Percentiles rank a stretch among this genome's conserved stretches.
These are phyloP conservation scores for Pyrus bretschneideri DNA, from an alignment of 306 rosid genomes.

Conservation along the genomic window DNA sequence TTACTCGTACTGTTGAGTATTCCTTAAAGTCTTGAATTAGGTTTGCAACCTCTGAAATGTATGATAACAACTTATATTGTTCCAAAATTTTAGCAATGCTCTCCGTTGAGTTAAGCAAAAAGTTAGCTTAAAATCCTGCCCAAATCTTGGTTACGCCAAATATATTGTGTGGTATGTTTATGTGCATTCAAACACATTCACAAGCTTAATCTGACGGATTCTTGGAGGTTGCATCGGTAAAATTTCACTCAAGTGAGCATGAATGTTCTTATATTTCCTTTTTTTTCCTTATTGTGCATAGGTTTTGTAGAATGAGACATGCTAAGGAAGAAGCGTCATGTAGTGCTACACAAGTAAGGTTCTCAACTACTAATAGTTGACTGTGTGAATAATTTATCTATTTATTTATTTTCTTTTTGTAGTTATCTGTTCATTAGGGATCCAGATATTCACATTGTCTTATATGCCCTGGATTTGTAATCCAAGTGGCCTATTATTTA, in stretches of 20 bases:
- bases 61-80: background rate
- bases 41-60: background rate
- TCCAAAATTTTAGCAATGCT: background rate
- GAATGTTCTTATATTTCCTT: background rate
- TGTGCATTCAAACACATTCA: background rate
- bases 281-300: conserved; percentile 6
- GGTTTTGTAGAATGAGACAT: conserved; percentile 48
- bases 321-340: conserved; percentile 55
- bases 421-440: background rate
- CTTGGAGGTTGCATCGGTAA: background rate
- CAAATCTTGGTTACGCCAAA: too few species aligned
- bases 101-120: background rate
- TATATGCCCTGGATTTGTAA: background rate
- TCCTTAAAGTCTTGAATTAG: background rate
- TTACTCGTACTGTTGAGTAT: too few species aligned
- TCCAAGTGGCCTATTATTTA: background rate
- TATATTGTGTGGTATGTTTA: background rate
- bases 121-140: background rate
- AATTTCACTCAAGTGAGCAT: background rate
- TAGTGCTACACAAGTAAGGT: conserved; percentile 54
- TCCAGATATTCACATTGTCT: background rate
- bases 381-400: background rate
- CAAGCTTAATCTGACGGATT: background rate
- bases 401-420: background rate
- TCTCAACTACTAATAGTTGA: background rate